Evolutionary conservation across 139 green algal genomes (phyloP).

Genomic region (Chlorella sorokiniana): DNA sequence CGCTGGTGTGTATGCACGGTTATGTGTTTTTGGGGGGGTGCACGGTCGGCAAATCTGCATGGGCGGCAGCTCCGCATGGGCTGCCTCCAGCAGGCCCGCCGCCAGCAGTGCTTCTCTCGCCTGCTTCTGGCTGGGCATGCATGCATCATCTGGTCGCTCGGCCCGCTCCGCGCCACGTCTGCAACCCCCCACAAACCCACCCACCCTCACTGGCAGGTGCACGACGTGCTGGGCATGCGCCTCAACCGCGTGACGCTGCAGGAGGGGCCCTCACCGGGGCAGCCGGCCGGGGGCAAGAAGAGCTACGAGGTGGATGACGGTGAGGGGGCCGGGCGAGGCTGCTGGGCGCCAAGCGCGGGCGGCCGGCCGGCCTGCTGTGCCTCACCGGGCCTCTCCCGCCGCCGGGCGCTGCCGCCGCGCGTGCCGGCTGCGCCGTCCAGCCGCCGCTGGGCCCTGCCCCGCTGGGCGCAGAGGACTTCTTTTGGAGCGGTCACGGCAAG

Average conservation of each 20-base stretch:
- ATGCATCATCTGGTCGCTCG: too few species aligned
- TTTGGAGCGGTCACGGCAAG: conserved; percentile 78
- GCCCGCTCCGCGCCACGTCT: too few species aligned
- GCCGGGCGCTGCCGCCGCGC: too few species aligned
- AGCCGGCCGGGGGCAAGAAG: conserved; percentile 42
- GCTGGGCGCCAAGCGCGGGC: not conserved
- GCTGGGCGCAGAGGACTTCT: conserved; percentile 77
- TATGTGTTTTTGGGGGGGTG: not conserved
- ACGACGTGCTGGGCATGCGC: conserved; percentile 91
- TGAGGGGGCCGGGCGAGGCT: not conserved
- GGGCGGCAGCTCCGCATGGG: too few species aligned
- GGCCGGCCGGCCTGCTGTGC: too few species aligned
- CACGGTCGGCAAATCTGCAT: not conserved
- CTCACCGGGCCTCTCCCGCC: too few species aligned
- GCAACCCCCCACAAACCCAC: not conserved
- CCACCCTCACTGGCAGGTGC: conserved; percentile 23
- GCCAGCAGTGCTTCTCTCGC: too few species aligned
- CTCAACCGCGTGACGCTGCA: conserved; percentile 86
- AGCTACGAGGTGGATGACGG: conserved; percentile 80
- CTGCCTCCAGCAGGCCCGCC: too few species aligned
- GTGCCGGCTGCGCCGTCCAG: too few species aligned
- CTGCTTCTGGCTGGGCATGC: too few species aligned
- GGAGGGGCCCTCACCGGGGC: not conserved
- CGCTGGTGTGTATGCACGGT: conserved; percentile 80
- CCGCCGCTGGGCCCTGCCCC: not conserved